These are phyloP conservation scores for Dactylis glomerata DNA, from an alignment of 176 grass and related monocot species.

Conservation along the genomic window DNA sequence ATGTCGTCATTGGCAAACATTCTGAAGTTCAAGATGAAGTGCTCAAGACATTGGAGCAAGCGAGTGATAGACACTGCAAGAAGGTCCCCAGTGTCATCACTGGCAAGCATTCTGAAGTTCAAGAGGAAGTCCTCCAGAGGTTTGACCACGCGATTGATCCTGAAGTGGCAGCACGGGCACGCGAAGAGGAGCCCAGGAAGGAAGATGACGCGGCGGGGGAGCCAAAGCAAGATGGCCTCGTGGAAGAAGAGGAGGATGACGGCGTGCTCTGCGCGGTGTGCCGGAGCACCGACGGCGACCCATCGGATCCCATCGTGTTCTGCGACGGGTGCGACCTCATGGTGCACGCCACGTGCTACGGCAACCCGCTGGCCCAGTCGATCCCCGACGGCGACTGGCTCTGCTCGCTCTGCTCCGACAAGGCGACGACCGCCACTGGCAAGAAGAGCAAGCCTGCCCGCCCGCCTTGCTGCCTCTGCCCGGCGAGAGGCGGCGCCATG, in stretches of 20 bases:
- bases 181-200: not conserved
- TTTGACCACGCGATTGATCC: not conserved
- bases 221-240: not conserved
- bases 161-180: not conserved
- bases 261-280: slow-evolving; percentile 75
- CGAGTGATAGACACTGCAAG: not conserved
- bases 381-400: slow-evolving; percentile 97
- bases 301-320: slow-evolving; percentile 90
- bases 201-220: not conserved
- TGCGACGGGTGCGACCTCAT: slow-evolving; percentile 94
- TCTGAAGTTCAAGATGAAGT: not conserved
- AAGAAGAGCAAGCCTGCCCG: slow-evolving; percentile 19
- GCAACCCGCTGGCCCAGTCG: slow-evolving; percentile 53
- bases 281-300: slow-evolving; percentile 80
- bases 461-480: slow-evolving; percentile 65
- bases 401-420: slow-evolving; percentile 52
- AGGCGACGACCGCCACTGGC: too few species aligned
- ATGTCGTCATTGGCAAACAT: not conserved
- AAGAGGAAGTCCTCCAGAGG: not conserved
- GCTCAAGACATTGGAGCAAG: not conserved
- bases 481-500: slow-evolving; percentile 57
- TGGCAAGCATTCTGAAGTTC: not conserved
- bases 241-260: slow-evolving; percentile 55
- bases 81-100: not conserved
- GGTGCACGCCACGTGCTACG: slow-evolving; percentile 90